Conservation (phyloP, 2,329 filamentous ascomycete genomes). For the Colletotrichum sp. region DNA sequence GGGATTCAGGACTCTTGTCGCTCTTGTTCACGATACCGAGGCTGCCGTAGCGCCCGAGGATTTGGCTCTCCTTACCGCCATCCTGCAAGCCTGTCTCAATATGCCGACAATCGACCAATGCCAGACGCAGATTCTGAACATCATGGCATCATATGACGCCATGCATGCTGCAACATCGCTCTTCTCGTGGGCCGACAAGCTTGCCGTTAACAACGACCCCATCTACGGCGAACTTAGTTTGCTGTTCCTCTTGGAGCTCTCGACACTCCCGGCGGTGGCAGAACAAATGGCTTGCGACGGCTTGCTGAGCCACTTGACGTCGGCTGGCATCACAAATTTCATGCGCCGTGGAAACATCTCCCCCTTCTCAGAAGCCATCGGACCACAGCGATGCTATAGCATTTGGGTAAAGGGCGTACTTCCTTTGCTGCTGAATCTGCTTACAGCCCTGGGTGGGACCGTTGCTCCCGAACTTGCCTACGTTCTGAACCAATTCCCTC, state of each 20-base stretch:
- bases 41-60: constrained; percentile 74
- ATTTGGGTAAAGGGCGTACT: constrained; percentile 92
- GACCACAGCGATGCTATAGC: constrained; percentile 76
- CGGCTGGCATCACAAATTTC: constrained; percentile 78
- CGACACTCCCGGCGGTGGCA: constrained; percentile 78
- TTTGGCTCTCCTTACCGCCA: constrained; percentile 84
- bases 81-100: constrained; percentile 83
- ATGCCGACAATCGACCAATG: constrained; percentile 78
- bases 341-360: constrained; percentile 75
- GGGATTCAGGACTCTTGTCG: constrained; percentile 82
- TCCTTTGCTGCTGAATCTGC: constrained; percentile 86
- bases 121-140: constrained; percentile 73
- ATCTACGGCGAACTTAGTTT: constrained; percentile 93
- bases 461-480: constrained; percentile 84
- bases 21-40: constrained; percentile 79
- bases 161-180: constrained; percentile 83
- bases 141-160: constrained; percentile 73
- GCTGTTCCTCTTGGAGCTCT: constrained; percentile 87
- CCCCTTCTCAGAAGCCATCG: constrained; percentile 76
- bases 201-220: constrained; percentile 80
- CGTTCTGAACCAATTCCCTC: constrained; percentile 89
- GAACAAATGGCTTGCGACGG: constrained; percentile 91
- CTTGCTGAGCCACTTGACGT: constrained; percentile 78
- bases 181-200: constrained; percentile 91
- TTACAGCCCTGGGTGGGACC: constrained; percentile 80